Evolutionary conservation across 2,329 filamentous ascomycete genomes (phyloP).

Genomic region (Ophiostoma ulmi): DNA sequence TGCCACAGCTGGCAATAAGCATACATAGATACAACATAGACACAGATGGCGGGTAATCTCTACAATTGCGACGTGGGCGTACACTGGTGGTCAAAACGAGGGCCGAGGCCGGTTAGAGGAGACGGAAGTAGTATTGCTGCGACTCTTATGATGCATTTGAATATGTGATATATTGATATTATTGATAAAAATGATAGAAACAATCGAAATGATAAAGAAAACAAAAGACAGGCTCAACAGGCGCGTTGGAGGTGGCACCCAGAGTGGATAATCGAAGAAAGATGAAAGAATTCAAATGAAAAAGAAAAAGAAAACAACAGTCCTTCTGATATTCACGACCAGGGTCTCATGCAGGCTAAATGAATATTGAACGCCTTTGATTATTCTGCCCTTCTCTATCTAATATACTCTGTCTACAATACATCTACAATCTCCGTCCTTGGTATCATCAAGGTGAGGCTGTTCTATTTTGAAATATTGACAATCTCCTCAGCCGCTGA

Average conservation of each 20-base stretch:
- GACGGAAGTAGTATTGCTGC: conserved; percentile 2
- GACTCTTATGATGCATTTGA: too few relatives aligned
- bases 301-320: neutral
- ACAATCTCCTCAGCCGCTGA: neutral
- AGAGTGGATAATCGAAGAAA: neutral
- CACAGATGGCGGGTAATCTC: conserved; percentile 2
- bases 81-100: neutral
- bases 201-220: too few relatives aligned
- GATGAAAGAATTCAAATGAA: neutral
- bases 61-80: neutral
- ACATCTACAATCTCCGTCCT: neutral
- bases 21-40: too few relatives aligned
- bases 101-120: neutral
- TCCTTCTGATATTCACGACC: neutral
- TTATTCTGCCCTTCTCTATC: neutral
- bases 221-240: neutral
- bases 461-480: neutral
- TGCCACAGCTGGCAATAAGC: neutral
- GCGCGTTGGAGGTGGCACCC: neutral
- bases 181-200: too few relatives aligned
- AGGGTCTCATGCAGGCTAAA: conserved; percentile 3
- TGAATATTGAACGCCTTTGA: neutral
- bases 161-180: too few relatives aligned
- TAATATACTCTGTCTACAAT: too few relatives aligned
- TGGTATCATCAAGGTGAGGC: conserved; percentile 2